Evolutionary conservation across 2,329 filamentous ascomycete genomes (phyloP).

Genomic region (Fusarium falciforme): DNA sequence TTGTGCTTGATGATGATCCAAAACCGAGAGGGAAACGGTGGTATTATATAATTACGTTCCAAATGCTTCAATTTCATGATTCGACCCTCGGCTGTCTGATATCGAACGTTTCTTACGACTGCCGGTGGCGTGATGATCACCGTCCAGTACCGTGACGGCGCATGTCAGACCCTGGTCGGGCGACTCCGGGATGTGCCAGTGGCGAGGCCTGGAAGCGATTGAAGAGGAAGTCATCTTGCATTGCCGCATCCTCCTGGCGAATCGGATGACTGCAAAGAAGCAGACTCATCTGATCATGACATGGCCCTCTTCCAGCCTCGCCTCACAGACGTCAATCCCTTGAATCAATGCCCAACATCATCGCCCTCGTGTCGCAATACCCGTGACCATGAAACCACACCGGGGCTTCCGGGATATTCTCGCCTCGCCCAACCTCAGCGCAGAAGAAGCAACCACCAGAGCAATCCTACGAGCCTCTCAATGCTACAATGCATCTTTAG

Average conservation of each 20-base stretch:
- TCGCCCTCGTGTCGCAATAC: background rate
- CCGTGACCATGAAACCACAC: conserved; percentile 1
- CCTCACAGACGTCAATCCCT: conserved; percentile 5
- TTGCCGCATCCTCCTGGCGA: background rate
- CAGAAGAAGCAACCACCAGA: background rate
- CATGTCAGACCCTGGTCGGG: conserved; percentile 26
- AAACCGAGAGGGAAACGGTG: background rate
- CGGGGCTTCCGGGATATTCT: conserved; percentile 34
- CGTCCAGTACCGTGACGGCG: conserved; percentile 17
- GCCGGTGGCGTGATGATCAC: conserved; percentile 39
- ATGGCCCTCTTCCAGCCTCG: background rate
- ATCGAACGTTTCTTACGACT: conserved; percentile 34
- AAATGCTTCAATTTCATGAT: background rate
- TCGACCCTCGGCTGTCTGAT: background rate
- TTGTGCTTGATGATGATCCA: conserved; percentile 6
- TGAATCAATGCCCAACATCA: conserved; percentile 11
- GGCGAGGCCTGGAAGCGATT: conserved; percentile 8
- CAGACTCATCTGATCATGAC: conserved; percentile 10
- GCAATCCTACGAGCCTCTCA: conserved; percentile 15
- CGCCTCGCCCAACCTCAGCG: conserved; percentile 26
- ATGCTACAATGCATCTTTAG: conserved; percentile 24
- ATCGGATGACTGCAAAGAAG: background rate
- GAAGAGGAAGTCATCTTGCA: background rate
- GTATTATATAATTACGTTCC: conserved; percentile 28
- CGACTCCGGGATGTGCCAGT: conserved; percentile 19